Conservation (phyloP, 768 basidiomycete genomes). For the Rhizopogon vinicolor region DNA sequence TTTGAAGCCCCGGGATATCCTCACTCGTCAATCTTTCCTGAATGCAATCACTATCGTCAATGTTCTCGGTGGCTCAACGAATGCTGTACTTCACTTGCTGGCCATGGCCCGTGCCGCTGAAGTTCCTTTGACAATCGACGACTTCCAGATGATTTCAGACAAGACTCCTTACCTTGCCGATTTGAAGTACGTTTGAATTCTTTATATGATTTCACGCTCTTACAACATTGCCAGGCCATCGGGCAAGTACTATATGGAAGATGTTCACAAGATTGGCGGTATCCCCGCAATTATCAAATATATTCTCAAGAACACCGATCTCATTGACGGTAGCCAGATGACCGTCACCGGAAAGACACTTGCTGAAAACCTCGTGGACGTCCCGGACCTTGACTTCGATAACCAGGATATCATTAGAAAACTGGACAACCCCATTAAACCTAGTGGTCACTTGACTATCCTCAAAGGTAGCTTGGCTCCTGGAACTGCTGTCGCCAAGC, state of each 20-base stretch:
- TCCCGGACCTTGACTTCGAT: constrained; percentile 63
- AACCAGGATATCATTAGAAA: constrained; percentile 73
- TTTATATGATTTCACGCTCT: constrained; percentile 1
- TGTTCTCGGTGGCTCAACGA: constrained; percentile 83
- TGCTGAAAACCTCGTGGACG: constrained; percentile 81
- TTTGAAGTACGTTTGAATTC: constrained; percentile 48
- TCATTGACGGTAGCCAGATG: constrained; percentile 78
- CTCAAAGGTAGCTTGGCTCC: constrained; percentile 88
- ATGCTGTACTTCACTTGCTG: constrained; percentile 79
- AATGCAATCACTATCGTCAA: constrained; percentile 82
- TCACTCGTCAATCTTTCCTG: constrained; percentile 68
- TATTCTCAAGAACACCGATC: constrained; percentile 67
- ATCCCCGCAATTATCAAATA: constrained; percentile 84
- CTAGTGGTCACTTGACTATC: constrained; percentile 83
- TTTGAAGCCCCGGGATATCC: constrained; percentile 76
- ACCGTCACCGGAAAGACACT: constrained; percentile 92
- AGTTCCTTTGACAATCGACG: constrained; percentile 70
- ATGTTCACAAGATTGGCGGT: constrained; percentile 81
- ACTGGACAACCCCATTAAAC: constrained; percentile 77
- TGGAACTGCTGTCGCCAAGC: constrained; percentile 83
- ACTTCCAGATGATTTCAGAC: constrained; percentile 79
- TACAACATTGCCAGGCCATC: constrained; percentile 50
- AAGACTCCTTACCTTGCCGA: constrained; percentile 84
- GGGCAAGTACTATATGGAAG: constrained; percentile 87
- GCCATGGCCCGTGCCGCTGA: constrained; percentile 85